Percentiles rank a stretch among this genome's conserved stretches.
phyloP scores from a whole-genome alignment of 2,329 filamentous ascomycete genomes.

The Beauveria rudraprayagi region DNA sequence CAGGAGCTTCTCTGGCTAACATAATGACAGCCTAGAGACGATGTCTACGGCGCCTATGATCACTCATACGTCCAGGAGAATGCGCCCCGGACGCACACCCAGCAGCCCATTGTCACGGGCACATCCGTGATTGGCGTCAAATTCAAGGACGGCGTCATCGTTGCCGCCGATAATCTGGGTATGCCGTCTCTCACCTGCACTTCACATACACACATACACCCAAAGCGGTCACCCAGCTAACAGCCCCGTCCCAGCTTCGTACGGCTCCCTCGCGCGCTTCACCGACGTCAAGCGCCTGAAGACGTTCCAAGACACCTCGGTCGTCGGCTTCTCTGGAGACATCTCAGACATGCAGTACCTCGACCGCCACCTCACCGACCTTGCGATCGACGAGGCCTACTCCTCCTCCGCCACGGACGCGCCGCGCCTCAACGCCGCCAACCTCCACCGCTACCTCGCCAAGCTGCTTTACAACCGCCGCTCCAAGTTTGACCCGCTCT shows the following conservation, averaged over 20 bases:
- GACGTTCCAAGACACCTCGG: constrained; percentile 71
- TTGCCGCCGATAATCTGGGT: constrained; percentile 96
- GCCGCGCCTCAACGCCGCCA: constrained; percentile 69
- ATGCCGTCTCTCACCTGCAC: constrained; percentile 20
- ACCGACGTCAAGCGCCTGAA: constrained; percentile 93
- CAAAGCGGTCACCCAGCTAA: neutral
- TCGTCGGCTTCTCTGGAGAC: constrained; percentile 93
- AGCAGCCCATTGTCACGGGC: constrained; percentile 88
- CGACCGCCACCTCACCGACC: constrained; percentile 78
- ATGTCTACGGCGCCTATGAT: constrained; percentile 93
- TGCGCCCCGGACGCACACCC: constrained; percentile 76
- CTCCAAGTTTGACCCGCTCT: constrained; percentile 91
- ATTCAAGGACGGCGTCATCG: constrained; percentile 92
- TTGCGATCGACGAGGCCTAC: constrained; percentile 87
- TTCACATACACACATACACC: neutral
- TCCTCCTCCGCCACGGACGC: constrained; percentile 24
- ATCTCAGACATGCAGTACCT: constrained; percentile 99
- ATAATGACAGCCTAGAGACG: constrained; percentile 73
- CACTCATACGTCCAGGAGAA: constrained; percentile 67
- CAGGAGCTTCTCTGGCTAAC: constrained; percentile 10
- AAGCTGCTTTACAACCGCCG: constrained; percentile 96
- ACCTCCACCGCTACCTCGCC: constrained; percentile 91
- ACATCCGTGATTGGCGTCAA: constrained; percentile 93
- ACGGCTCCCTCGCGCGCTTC: constrained; percentile 94
- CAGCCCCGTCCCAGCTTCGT: constrained; percentile 61